phyloP scores from a whole-genome alignment of 108 stramenopile genomes.

The Cyclotella baltica region DNA sequence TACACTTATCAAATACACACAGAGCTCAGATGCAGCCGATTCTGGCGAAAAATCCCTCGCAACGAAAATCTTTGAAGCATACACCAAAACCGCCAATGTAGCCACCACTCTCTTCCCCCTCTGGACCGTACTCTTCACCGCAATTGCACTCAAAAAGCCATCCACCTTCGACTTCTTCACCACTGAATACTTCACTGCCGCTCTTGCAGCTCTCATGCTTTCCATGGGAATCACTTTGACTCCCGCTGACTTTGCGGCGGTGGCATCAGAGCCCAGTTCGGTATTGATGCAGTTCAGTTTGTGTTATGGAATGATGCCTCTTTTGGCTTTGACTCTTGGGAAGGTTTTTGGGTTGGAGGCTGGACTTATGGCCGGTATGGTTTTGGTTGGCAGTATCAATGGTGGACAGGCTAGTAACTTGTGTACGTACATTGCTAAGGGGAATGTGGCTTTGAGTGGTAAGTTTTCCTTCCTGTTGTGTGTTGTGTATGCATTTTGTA shows the following conservation, averaged over 20 bases:
- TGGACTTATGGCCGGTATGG: slow-evolving; percentile 95
- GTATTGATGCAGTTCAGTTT: slow-evolving; percentile 93
- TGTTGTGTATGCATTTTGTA: no score
- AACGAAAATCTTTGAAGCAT: slow-evolving; percentile 83
- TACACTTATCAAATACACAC: not conserved
- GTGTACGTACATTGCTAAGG: slow-evolving; percentile 97
- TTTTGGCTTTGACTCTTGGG: slow-evolving; percentile 85
- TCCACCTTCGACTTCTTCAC: slow-evolving; percentile 96
- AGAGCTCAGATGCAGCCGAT: slow-evolving; percentile 21
- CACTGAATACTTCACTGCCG: slow-evolving; percentile 95
- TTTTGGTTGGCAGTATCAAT: slow-evolving; percentile 96
- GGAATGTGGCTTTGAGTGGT: slow-evolving; percentile 95
- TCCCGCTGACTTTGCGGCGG: slow-evolving; percentile 91
- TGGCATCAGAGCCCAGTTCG: slow-evolving; percentile 87
- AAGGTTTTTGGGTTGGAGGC: slow-evolving; percentile 83
- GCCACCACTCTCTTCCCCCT: slow-evolving; percentile 94
- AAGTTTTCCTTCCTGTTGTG: no score
- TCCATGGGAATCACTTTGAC: slow-evolving; percentile 98
- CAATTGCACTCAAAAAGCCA: slow-evolving; percentile 87
- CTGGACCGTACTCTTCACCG: slow-evolving; percentile 93
- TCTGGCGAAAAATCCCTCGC: slow-evolving; percentile 45
- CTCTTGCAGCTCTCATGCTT: slow-evolving; percentile 94
- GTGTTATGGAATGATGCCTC: slow-evolving; percentile 97
- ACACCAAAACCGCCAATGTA: slow-evolving; percentile 82
- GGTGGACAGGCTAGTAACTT: slow-evolving; percentile 98